Evolutionary conservation across 306 rosid genomes (phyloP).

Genomic region (Biancaea sappan): DNA sequence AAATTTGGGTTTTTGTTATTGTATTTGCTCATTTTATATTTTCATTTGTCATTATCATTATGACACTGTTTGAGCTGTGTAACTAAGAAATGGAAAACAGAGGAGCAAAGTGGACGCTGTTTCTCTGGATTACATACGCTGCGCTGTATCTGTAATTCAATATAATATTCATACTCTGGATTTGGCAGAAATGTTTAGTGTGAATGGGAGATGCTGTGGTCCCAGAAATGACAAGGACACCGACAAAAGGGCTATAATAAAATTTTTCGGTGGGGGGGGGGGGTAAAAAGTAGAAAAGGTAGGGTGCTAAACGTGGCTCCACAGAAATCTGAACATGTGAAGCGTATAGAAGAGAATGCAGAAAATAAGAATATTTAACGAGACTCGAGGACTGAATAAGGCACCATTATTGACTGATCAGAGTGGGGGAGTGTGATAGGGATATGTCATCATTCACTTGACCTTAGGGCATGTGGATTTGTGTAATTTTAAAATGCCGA

Average conservation of each 20-base stretch:
- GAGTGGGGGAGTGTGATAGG: background rate
- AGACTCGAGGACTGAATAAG: background rate
- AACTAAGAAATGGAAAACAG: background rate
- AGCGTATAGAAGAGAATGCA: background rate
- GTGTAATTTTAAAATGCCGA: background rate
- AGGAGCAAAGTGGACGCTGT: background rate
- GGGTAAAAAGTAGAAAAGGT: slow-evolving; percentile 12
- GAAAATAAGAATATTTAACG: slow-evolving; percentile 7
- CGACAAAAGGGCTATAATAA: no score
- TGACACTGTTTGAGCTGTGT: slow-evolving; percentile 15
- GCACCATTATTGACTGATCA: background rate
- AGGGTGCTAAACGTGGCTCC: slow-evolving; percentile 38
- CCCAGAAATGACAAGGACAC: slow-evolving; percentile 21
- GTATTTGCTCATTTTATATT: background rate
- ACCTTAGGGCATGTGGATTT: slow-evolving; percentile 31
- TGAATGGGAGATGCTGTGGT: slow-evolving; percentile 7
- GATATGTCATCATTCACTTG: background rate
- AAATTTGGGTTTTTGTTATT: background rate
- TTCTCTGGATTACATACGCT: background rate
- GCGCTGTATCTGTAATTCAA: background rate
- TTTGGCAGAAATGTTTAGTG: slow-evolving; percentile 17
- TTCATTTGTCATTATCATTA: background rate
- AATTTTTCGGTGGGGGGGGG: no score
- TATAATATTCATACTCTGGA: background rate
- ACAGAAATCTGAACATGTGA: slow-evolving; percentile 42